These are phyloP conservation scores for Plasmodium reichenowi DNA, from an alignment of 169 alveolate species.

Conservation along the genomic window DNA sequence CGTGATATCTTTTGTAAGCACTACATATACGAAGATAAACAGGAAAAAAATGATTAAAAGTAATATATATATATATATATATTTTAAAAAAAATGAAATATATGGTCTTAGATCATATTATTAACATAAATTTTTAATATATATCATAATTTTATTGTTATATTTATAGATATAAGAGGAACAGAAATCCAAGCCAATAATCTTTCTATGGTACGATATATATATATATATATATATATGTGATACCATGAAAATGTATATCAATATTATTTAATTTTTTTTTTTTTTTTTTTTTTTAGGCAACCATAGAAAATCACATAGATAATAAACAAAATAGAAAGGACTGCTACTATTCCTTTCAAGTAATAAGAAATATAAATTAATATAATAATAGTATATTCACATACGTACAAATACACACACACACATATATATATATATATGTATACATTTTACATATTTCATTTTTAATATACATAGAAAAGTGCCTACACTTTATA, in stretches of 20 bases:
- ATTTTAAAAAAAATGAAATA: too few species aligned
- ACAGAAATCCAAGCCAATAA: not conserved
- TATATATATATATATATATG: too few species aligned
- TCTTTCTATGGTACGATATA: conserved; percentile 39
- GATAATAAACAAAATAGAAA: too few species aligned
- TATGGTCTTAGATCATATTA: too few species aligned
- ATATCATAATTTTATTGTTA: not conserved
- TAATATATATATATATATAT: too few species aligned
- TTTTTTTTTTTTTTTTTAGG: not conserved
- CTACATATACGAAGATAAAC: too few species aligned
- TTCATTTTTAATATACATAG: too few species aligned
- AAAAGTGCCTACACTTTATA: too few species aligned
- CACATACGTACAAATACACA: not conserved
- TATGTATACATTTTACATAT: not conserved
- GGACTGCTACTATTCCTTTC: not conserved
- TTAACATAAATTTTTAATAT: too few species aligned
- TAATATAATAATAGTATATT: not conserved
- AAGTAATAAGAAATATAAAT: not conserved
- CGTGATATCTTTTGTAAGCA: too few species aligned
- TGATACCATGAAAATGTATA: too few species aligned
- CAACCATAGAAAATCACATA: not conserved
- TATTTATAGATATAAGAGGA: conserved; percentile 66
- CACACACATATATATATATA: not conserved
- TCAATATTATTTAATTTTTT: not conserved
- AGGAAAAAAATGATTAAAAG: too few species aligned